Base-by-base conservation (phyloP, 202 grass and related monocot species). In the Setaria viridis region DNA sequence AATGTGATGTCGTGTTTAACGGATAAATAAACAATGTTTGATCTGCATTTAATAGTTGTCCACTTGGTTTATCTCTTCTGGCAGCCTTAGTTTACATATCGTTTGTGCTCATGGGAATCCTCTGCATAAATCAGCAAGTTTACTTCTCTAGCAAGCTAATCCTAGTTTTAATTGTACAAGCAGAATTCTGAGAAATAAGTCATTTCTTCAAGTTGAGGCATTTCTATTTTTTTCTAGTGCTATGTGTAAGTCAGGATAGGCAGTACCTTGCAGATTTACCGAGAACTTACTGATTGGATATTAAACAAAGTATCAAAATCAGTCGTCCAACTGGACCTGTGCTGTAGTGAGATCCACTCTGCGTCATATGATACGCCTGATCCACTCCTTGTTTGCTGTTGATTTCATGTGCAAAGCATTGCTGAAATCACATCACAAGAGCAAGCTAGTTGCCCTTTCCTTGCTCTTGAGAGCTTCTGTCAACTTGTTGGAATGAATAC, bases 81-180 rank as follows among this genome's bases (percentile, higher is more conserved):
- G 17, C 25, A 62, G 16, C 19, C 20, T 21, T 3, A 62, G 29
- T 70, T 69, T 78, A 69, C 21, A 47, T 77, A 11, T 45, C 1
- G 0, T 67, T 74, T 84, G 43, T 1, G 25, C 33, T 66, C 35
- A 57, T 62, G 71, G 20, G 74, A 54, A 58, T 83, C n/a, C 33
- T 59, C 42, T 63, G 63, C 33, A 15, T 16, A 68, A 79, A 62
- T 50, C 39, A 79, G 58, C 50, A 79, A 53, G 30, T 1, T 42
- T 78, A 63, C 29, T 59, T 62, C 14, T 53, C 20, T 63, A 63
- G 43, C 39, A 41, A 41, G 5, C 39, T 5, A 41, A 57, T 30
- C 11, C 5, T 67, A 59, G 16, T 73, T 79, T 74, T 90, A 50
- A 14, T 41, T 89, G 20, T 75, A 32, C 39, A 41, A 41, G 32